These are phyloP conservation scores for Leishmania tropica DNA, from an alignment of 208 protist species.

Conservation along the genomic window DNA sequence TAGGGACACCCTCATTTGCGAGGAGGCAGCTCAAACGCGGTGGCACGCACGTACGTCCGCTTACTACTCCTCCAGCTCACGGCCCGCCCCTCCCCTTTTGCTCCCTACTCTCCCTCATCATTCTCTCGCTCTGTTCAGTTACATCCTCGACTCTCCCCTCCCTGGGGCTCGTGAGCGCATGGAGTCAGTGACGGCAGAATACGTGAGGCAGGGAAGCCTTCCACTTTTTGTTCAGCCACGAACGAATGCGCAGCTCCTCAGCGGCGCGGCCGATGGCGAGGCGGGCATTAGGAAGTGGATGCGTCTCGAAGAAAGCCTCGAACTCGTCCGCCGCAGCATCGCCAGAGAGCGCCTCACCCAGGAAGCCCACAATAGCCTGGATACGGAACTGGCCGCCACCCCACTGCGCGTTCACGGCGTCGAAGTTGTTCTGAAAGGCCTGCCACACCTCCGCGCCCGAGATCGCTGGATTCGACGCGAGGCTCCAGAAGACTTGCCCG, in stretches of 20 bases:
- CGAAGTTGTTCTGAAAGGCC: constrained; percentile 76
- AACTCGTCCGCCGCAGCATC: constrained; percentile 59
- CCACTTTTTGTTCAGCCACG: constrained; percentile 69
- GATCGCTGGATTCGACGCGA: constrained; percentile 54
- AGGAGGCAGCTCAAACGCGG: background rate
- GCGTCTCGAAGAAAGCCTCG: constrained; percentile 66
- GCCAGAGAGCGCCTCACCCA: constrained; percentile 60
- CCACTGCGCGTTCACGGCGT: constrained; percentile 81
- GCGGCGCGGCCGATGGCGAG: constrained; percentile 70
- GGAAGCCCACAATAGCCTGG: constrained; percentile 71
- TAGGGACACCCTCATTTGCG: too few species aligned
- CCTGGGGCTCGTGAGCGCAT: background rate
- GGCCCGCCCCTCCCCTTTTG: background rate
- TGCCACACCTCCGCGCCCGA: constrained; percentile 56
- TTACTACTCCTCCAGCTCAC: background rate
- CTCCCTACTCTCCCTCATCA: background rate
- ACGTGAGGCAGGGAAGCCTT: constrained; percentile 24
- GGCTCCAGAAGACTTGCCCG: constrained; percentile 52
- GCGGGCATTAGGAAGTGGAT: constrained; percentile 77
- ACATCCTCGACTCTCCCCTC: background rate
- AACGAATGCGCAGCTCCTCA: constrained; percentile 67
- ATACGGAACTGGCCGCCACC: constrained; percentile 90
- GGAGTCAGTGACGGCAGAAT: constrained; percentile 14
- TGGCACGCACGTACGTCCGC: background rate
- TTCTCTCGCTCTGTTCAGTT: background rate